Evolutionary conservation across 345 rosid genomes (phyloP).

Genomic region (Euclidium syriacum): DNA sequence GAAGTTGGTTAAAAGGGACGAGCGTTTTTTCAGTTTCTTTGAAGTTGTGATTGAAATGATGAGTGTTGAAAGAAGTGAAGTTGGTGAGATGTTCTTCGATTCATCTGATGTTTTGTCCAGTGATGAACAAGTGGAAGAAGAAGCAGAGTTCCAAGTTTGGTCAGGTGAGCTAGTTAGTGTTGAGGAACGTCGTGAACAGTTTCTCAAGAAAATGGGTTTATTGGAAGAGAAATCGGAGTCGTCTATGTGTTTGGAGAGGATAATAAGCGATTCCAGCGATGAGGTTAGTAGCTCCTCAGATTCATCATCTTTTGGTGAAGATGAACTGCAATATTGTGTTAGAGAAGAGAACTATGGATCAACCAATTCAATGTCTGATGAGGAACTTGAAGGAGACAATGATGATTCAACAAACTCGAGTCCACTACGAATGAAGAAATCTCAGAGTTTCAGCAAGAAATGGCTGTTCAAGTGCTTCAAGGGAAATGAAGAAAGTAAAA

Average conservation of each 20-base stretch:
- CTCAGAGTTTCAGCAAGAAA: constrained; percentile 27
- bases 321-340: constrained; percentile 24
- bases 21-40: constrained; percentile 33
- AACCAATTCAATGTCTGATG: constrained; percentile 45
- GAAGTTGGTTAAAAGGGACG: background rate
- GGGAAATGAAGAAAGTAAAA: background rate
- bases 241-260: constrained; percentile 37
- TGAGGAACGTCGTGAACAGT: constrained; percentile 51
- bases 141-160: constrained; percentile 49
- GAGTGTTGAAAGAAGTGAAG: constrained; percentile 38
- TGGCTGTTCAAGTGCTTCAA: constrained; percentile 51
- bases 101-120: constrained; percentile 43
- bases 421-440: too few relatives aligned
- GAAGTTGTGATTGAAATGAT: constrained; percentile 43
- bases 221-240: constrained; percentile 5
- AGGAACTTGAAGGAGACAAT: constrained; percentile 20
- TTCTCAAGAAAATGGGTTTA: constrained; percentile 52
- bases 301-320: constrained; percentile 23
- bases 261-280: constrained; percentile 38
- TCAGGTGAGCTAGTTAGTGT: constrained; percentile 56
- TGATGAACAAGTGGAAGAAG: constrained; percentile 28
- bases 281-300: constrained; percentile 40
- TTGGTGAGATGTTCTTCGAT: constrained; percentile 68
- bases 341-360: constrained; percentile 41
- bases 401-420: constrained; percentile 11